Evolutionary conservation across 305 asterid species (phyloP), one percentile per base, ranked within the genome.

Genomic region (Petunia hybrid): DNA sequence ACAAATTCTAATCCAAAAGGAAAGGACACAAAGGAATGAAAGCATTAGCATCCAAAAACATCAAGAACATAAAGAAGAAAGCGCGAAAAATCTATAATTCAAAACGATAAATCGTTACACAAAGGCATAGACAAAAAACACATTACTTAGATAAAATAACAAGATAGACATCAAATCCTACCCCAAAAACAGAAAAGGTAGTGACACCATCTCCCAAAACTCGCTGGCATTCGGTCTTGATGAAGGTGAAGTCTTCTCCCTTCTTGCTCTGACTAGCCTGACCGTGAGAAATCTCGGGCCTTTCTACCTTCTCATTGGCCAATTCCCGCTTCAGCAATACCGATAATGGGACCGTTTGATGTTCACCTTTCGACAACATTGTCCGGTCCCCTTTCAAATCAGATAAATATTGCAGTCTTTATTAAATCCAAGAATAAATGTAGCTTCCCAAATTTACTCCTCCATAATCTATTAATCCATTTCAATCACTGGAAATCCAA

Each of bases 211-310:
- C 95, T 4, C 94, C 95, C 79, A 91, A 83, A 14, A 81, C 92
- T 70, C 95, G 84, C 63, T 91, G 91, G 70, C 95, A 91, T 87
- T 91, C 91, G 0, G 95, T 86, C 88, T 91, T 92, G 85, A 91
- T 71, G 77, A 92, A 89, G 7, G 94, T 92, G 83, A 90, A 89
- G 79, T 92, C 97, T 86, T 92, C 97, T 38, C 95, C 97, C 80
- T 92, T 92, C 90, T 91, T 92, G 91, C 92, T 91, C 86, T 92
- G 95, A 57, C 86, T 84, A 56, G 90, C 91, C 64, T 88, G 94
- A 7, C 92, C 95, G 14, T 90, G 92, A 3, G 61, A 80, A 51
- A 92, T 89, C 74, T 90, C 91, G 4, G 97, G 95, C 87, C 84
- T 88, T 69, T 89, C 95, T 56, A 89, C 87, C 91, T 91, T 92